Evolutionary conservation across 441 rosid genomes (phyloP).

Genomic region (Euphorbia corollata): DNA sequence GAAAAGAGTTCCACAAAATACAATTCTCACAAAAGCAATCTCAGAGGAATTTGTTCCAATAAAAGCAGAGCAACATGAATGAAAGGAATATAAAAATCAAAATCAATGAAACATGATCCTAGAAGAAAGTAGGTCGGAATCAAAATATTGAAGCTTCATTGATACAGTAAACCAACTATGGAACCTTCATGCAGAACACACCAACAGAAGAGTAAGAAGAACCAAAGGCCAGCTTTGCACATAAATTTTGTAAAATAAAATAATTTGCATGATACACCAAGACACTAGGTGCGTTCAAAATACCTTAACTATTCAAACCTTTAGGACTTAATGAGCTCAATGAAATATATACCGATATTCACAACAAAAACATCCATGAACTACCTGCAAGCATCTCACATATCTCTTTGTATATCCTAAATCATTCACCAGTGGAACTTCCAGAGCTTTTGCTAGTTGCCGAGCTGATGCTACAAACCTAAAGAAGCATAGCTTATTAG

Average conservation of each 20-base stretch:
- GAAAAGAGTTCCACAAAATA: no score
- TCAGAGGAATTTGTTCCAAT: no score
- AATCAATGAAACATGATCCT: neutral
- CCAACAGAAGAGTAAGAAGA: no score
- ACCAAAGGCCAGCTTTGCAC: no score
- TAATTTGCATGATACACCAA: neutral
- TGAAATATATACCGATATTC: neutral
- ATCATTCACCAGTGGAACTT: slow-evolving; percentile 96
- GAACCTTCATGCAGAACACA: no score
- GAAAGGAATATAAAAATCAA: no score
- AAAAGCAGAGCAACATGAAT: no score
- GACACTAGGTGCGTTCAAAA: neutral
- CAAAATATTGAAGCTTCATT: neutral
- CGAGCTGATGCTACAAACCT: slow-evolving; percentile 97
- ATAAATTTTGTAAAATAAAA: no score
- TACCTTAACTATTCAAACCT: neutral
- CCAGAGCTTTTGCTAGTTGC: slow-evolving; percentile 94
- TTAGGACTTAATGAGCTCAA: neutral
- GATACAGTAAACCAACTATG: neutral
- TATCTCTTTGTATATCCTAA: slow-evolving; percentile 97
- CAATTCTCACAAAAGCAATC: no score
- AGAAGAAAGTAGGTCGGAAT: neutral
- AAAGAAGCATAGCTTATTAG: slow-evolving; percentile 22
- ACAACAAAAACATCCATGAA: slow-evolving; percentile 10
- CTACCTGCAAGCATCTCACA: slow-evolving; percentile 94